Evolutionary conservation across 371 early-diverging fungal species (phyloP).

Genomic region (Entomophthora muscae): DNA sequence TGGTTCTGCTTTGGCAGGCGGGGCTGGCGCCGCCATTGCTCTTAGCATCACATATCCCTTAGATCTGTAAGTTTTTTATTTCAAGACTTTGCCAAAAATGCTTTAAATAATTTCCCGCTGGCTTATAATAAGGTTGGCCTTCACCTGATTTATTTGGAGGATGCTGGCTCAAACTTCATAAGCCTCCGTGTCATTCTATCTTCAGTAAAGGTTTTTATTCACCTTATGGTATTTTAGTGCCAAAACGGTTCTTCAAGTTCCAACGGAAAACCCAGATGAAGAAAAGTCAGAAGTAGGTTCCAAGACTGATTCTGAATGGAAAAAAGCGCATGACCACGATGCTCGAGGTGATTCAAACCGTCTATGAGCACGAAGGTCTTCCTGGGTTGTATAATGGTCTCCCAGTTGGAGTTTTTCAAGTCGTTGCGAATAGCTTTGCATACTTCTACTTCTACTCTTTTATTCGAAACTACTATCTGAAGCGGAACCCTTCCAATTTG

Average conservation of each 20-base stretch:
- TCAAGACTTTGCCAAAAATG: too few species aligned
- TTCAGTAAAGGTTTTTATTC: too few species aligned
- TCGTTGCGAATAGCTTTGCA: conserved; percentile 74
- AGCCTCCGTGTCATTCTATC: too few species aligned
- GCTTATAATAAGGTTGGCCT: too few species aligned
- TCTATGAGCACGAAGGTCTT: conserved; percentile 68
- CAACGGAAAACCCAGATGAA: background rate
- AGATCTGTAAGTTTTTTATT: conserved; percentile 60
- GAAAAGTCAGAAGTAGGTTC: conserved; percentile 32
- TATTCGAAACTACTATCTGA: conserved; percentile 40
- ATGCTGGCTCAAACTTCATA: too few species aligned
- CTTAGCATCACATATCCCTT: conserved; percentile 79
- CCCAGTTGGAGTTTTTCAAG: conserved; percentile 68
- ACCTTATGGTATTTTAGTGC: background rate
- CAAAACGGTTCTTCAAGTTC: conserved; percentile 5
- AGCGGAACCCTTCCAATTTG: conserved; percentile 21
- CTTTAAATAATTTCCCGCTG: too few species aligned
- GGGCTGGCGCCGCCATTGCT: conserved; percentile 82
- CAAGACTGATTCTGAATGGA: conserved; percentile 54
- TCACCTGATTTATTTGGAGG: too few species aligned
- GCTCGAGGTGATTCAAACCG: conserved; percentile 56
- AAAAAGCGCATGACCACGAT: conserved; percentile 62
- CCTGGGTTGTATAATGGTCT: conserved; percentile 85
- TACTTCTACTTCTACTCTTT: conserved; percentile 89
- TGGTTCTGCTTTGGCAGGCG: conserved; percentile 83